These are phyloP conservation scores for Endoconidiophora laricicola DNA, from an alignment of 2,329 filamentous ascomycete species.

Conservation along the genomic window DNA sequence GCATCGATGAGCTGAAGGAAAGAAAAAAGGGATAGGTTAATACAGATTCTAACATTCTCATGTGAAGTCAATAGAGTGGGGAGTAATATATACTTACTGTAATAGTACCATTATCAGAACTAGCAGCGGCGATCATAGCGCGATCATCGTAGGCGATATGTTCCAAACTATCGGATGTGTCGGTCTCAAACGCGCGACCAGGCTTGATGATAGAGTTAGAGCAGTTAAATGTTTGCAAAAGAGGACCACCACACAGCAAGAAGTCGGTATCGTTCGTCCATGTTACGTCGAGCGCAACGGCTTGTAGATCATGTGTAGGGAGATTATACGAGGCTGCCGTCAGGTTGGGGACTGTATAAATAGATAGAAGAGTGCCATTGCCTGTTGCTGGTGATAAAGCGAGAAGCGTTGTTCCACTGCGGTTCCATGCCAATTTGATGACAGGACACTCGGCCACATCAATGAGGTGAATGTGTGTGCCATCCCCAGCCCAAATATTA, in stretches of 20 bases:
- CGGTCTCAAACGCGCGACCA: slow-evolving; percentile 33
- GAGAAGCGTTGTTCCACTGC: slow-evolving; percentile 35
- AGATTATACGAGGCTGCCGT: slow-evolving; percentile 26
- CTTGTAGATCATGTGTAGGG: slow-evolving; percentile 31
- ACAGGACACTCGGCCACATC: slow-evolving; percentile 43
- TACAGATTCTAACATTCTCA: background rate
- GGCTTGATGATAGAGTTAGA: slow-evolving; percentile 29
- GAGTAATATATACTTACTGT: slow-evolving; percentile 32
- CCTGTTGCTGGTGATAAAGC: slow-evolving; percentile 34
- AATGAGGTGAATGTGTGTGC: slow-evolving; percentile 34
- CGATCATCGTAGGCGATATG: slow-evolving; percentile 41
- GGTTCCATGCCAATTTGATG: slow-evolving; percentile 45
- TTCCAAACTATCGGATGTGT: slow-evolving; percentile 35
- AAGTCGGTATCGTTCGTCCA: slow-evolving; percentile 45
- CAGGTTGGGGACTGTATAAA: slow-evolving; percentile 22
- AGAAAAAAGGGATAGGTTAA: slow-evolving; percentile 3
- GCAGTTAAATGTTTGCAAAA: slow-evolving; percentile 33
- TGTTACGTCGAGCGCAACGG: slow-evolving; percentile 37
- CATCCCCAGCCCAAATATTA: slow-evolving; percentile 39
- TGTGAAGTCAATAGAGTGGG: slow-evolving; percentile 5
- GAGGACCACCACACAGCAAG: slow-evolving; percentile 39
- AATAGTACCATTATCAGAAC: slow-evolving; percentile 37
- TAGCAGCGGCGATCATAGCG: slow-evolving; percentile 39
- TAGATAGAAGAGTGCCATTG: slow-evolving; percentile 20
- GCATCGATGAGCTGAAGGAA: slow-evolving; percentile 35